Evolutionary conservation across 2,329 filamentous ascomycete genomes (phyloP), one percentile per base, ranked within the genome.

Genomic region (Didymella pinodella): DNA sequence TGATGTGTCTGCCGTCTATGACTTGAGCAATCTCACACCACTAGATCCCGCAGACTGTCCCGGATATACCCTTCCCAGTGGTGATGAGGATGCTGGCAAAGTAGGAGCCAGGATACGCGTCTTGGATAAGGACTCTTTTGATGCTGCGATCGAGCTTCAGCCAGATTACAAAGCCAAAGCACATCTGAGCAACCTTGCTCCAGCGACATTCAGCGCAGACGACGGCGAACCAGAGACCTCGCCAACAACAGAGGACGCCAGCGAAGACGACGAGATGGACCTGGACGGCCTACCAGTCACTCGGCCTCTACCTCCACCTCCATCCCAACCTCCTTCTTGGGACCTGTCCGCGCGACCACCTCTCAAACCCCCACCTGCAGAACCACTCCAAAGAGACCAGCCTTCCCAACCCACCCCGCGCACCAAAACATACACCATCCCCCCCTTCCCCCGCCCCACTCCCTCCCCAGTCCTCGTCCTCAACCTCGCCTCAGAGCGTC

Each of bases 401-500:
- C 20, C 31, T 11, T 16, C 38, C n/a, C 11, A 45, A 26, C 25
- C 41, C 18, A 18, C 3, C 10, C 44, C 45, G 12, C 18, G 10
- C 12, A 18, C 25, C 25, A 11, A 25, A 40, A 31, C 28, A 16
- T 25, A 44, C 26, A 28, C 28, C 25, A 41, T 28, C 16, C 16
- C 40, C 2, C 31, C 48, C 14, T 36, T 40, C 26, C 26, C 50
- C 2, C 41, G 3, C 12, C 38, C 44, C 20, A 34, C 53, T 54
- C 16, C 38, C 4, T 69, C 70, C 54, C 78, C 78, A 7, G 82
- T 89, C n/a, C 84, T 82, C 31, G 81, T 90, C 25, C 78, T 91
- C 58, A 91, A 90, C 67, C 86, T 90, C 77, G 88, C 88, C 16
- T 89, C 85, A 49, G 81, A 84, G 46, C 65, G 73, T 3, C 73